Percentiles rank a stretch among this genome's conserved stretches.
Evolutionary conservation across 2,329 filamentous ascomycete species (phyloP).

Genomic region (Fusarium falciforme): DNA sequence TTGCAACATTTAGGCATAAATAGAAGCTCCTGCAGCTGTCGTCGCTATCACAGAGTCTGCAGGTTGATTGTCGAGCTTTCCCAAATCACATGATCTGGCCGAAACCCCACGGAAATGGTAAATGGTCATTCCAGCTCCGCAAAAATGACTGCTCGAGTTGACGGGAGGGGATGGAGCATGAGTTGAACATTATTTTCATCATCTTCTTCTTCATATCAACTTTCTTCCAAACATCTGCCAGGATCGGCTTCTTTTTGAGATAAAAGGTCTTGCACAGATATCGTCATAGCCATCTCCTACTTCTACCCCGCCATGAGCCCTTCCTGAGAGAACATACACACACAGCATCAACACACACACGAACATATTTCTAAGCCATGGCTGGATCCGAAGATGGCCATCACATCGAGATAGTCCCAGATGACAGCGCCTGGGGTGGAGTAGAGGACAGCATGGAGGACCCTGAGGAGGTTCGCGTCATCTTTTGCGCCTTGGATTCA

Average conservation of each 20-base stretch:
- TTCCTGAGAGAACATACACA: constrained; percentile 13
- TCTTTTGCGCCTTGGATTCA: constrained; percentile 87
- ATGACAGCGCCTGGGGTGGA: constrained; percentile 65
- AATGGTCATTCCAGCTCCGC: constrained; percentile 9
- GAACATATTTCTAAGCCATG: constrained; percentile 28
- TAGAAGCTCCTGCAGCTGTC: not conserved
- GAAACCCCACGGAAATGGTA: constrained; percentile 26
- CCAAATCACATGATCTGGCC: constrained; percentile 36
- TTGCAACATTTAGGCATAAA: not conserved
- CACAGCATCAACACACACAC: constrained; percentile 10
- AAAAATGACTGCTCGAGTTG: constrained; percentile 23
- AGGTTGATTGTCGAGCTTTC: not conserved
- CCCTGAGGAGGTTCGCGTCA: constrained; percentile 81
- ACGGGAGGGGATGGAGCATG: constrained; percentile 9
- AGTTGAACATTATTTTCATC: not conserved
- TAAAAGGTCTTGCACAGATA: not conserved
- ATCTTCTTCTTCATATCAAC: not conserved
- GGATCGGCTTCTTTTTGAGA: not conserved
- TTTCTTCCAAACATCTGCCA: not conserved
- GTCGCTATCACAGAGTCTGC: not conserved
- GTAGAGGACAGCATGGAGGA: constrained; percentile 76
- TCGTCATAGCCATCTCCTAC: not conserved
- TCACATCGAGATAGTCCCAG: constrained; percentile 38
- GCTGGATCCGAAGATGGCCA: constrained; percentile 33
- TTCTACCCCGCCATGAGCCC: constrained; percentile 27